Base-by-base conservation (phyloP, 225 moss, liverwort and hornwort species). In the Thuidium tamariscinum region DNA sequence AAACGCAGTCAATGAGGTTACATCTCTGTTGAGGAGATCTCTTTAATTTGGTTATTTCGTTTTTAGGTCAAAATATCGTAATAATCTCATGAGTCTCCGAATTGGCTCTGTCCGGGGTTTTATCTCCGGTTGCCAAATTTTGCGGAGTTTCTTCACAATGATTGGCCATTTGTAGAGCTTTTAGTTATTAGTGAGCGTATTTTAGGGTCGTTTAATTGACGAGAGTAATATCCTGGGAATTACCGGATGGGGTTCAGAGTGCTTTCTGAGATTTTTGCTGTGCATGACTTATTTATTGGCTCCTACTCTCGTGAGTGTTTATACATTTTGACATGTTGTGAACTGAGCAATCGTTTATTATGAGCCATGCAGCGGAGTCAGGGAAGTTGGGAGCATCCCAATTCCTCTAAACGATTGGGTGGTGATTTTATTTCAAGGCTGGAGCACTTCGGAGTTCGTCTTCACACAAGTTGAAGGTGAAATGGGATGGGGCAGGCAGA, bases 401-500 rank as follows among this genome's bases (percentile, higher is more conserved):
- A 65, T 56, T 89, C 65, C 49, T 57, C 7, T 63, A 18, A n/a
- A 65, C 87, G 84, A 77, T 25, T 87, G 74, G 81, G 65, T 76
- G 81, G 66, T 69, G 82, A n/a, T 82, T 74, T 82, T 85, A 36
- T 80, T 83, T 62, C 82, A 61, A 87, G 89, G 60, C 85, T 85
- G 89, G 86, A 70, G 26, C 67, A 27, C 68, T 82, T 83, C 74
- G 27, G 79, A 79, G 67, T 85, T 87, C 79, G 34, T 82, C 67
- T 77, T 60, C 66, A 74, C 85, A 16, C 46, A 56, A 65, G 78
- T 87, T 79, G 89, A 87, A 89, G 88, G 64, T 91, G 86, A 87
- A 89, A 93, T 93, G 93, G 93, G 91, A 89, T 93, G 93, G 93
- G 82, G 89, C 86, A 93, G 93, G 89, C 93, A 93, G 79, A 90